A percentile compares a stretch with the other conserved stretches of the same genome.
These are phyloP conservation scores for Penicillium sp. DNA, from an alignment of 2,329 filamentous ascomycete genomes.

Conservation along the genomic window DNA sequence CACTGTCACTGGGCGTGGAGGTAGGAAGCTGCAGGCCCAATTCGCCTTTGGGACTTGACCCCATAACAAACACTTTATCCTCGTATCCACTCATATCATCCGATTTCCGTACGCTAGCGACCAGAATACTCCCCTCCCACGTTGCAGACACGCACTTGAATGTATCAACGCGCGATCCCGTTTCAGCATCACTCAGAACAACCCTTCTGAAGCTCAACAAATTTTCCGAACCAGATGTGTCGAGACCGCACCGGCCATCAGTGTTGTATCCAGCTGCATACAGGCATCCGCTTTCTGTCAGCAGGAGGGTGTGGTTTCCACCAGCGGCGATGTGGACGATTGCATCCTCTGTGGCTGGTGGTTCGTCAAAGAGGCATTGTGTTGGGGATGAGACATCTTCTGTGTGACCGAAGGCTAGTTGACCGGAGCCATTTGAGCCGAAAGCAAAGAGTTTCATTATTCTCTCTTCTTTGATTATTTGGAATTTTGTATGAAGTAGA, in stretches of 20 bases:
- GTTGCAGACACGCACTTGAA: constrained; percentile 68
- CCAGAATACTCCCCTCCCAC: constrained; percentile 76
- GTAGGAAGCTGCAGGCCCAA: constrained; percentile 63
- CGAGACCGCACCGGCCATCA: constrained; percentile 52
- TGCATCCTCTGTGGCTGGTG: constrained; percentile 14
- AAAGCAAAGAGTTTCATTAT: constrained; percentile 66
- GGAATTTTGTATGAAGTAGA: background rate
- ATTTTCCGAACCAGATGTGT: background rate
- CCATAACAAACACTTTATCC: constrained; percentile 65
- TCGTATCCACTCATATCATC: constrained; percentile 50
- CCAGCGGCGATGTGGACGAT: constrained; percentile 63
- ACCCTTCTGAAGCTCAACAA: constrained; percentile 39
- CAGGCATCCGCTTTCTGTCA: constrained; percentile 64
- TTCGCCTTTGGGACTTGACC: constrained; percentile 73
- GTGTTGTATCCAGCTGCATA: constrained; percentile 70
- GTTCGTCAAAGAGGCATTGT: constrained; percentile 61
- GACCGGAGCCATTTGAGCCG: constrained; percentile 78
- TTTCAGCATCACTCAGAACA: constrained; percentile 24
- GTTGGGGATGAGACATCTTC: constrained; percentile 74
- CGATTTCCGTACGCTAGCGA: constrained; percentile 43
- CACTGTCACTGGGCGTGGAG: constrained; percentile 24
- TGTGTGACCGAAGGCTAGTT: constrained; percentile 73
- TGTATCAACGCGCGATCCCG: constrained; percentile 34
- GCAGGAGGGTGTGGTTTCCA: constrained; percentile 84
- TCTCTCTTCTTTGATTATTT: background rate